Percentiles rank a stretch among this genome's conserved stretches.
phyloP scores from a whole-genome alignment of 257 asterid species.

The Linderniella brevidens region DNA sequence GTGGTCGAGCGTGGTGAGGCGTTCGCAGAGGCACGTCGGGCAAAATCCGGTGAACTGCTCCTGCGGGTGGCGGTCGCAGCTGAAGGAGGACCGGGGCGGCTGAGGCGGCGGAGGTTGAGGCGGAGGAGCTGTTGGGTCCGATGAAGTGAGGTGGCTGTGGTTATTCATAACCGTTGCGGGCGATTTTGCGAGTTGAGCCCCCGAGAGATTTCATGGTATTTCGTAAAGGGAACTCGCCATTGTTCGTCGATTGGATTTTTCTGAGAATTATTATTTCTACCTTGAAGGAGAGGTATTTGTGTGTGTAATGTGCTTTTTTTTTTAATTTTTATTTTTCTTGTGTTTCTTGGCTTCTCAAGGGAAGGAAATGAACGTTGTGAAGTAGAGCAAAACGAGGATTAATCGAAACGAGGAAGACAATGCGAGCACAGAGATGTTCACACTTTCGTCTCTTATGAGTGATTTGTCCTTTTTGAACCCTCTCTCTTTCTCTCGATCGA shows the following conservation, averaged over 20 bases:
- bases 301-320: neutral
- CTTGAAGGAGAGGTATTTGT: too few species aligned
- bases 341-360: too few species aligned
- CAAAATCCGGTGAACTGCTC: constrained; percentile 90
- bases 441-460: too few species aligned
- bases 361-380: too few species aligned
- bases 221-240: too few species aligned
- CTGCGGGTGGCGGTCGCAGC: constrained; percentile 86
- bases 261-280: neutral
- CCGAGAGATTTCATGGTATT: neutral
- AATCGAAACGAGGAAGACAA: neutral
- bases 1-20: constrained; percentile 70
- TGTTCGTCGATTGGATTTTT: too few species aligned
- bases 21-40: constrained; percentile 88
- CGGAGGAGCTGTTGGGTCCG: constrained; percentile 73
- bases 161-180: constrained; percentile 1
- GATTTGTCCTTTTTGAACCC: too few species aligned
- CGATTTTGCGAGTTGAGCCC: neutral
- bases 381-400: neutral
- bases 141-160: constrained; percentile 36
- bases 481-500: too few species aligned
- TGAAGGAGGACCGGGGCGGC: constrained; percentile 93
- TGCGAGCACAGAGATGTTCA: too few species aligned
- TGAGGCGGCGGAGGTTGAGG: constrained; percentile 48
- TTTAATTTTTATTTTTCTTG: neutral